Conservation (phyloP, 2,329 filamentous ascomycete genomes). For the Aspergillus awamori region DNA sequence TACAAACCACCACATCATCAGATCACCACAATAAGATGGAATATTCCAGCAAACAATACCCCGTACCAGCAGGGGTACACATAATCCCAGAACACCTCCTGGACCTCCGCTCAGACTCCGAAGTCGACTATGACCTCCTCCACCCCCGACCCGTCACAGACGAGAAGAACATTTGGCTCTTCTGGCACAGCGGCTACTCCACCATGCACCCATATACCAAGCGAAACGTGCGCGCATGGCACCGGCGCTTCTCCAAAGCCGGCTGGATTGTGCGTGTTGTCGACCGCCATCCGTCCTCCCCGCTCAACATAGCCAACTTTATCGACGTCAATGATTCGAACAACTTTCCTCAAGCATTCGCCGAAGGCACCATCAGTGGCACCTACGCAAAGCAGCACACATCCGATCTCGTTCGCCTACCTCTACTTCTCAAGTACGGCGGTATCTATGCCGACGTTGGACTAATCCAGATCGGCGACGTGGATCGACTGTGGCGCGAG, state of each 20-base stretch:
- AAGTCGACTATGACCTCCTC: slow-evolving; percentile 4
- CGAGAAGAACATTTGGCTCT: slow-evolving; percentile 12
- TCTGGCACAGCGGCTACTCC: slow-evolving; percentile 7
- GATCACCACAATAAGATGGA: background rate
- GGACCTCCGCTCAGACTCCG: background rate
- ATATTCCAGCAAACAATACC: background rate
- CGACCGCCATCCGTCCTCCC: background rate
- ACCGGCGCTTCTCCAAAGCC: slow-evolving; percentile 7
- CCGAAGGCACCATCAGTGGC: slow-evolving; percentile 2
- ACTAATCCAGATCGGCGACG: slow-evolving; percentile 9
- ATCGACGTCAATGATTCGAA: background rate
- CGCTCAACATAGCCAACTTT: background rate
- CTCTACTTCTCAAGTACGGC: slow-evolving; percentile 1
- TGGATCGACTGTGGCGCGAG: slow-evolving; percentile 4
- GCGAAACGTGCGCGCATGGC: slow-evolving; percentile 11
- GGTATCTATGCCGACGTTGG: slow-evolving; percentile 10
- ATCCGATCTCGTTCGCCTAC: slow-evolving; percentile 10
- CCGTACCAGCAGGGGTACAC: background rate
- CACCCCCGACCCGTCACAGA: background rate
- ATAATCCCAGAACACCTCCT: background rate
- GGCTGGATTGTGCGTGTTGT: slow-evolving; percentile 8
- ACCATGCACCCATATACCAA: slow-evolving; percentile 9
- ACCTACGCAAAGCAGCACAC: slow-evolving; percentile 8
- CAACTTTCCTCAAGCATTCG: slow-evolving; percentile 5
- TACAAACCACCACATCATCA: background rate